Percentiles rank a stretch among this genome's conserved stretches.
Conservation (phyloP, 2,329 filamentous ascomycete species). For the Ascochyta fabae region DNA sequence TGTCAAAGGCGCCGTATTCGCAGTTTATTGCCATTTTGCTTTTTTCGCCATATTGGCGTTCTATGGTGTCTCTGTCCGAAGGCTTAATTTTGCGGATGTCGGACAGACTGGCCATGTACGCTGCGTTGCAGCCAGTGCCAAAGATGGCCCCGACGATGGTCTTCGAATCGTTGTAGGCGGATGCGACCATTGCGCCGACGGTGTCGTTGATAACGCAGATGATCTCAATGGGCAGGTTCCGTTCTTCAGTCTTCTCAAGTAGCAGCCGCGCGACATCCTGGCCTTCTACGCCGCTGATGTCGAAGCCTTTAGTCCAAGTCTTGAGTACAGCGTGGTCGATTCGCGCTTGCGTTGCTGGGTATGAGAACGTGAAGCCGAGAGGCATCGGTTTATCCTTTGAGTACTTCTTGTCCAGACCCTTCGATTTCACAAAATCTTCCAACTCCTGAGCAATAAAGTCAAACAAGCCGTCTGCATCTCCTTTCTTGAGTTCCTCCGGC, state of each 20-base stretch:
- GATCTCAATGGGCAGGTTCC: slow-evolving; percentile 82
- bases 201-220: slow-evolving; percentile 92
- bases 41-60: not conserved
- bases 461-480: slow-evolving; percentile 85
- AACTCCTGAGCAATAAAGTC: slow-evolving; percentile 94
- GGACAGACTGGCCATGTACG: slow-evolving; percentile 86
- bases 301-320: slow-evolving; percentile 97
- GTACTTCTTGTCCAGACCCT: slow-evolving; percentile 72
- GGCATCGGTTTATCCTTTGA: slow-evolving; percentile 70
- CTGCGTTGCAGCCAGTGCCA: slow-evolving; percentile 91
- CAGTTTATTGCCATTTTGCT: slow-evolving; percentile 87
- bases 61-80: slow-evolving; percentile 9
- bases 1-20: slow-evolving; percentile 97
- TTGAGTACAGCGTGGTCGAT: slow-evolving; percentile 92
- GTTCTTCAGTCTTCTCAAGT: slow-evolving; percentile 74
- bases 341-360: slow-evolving; percentile 90
- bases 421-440: slow-evolving; percentile 85
- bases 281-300: slow-evolving; percentile 90
- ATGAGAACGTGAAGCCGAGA: slow-evolving; percentile 95
- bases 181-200: slow-evolving; percentile 88
- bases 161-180: slow-evolving; percentile 81
- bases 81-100: slow-evolving; percentile 76
- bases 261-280: slow-evolving; percentile 89
- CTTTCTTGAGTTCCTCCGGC: slow-evolving; percentile 90
- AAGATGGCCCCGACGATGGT: slow-evolving; percentile 94